phyloP scores from a whole-genome alignment of 2,329 filamentous ascomycete species.

The Aspergillus thermomutatus region DNA sequence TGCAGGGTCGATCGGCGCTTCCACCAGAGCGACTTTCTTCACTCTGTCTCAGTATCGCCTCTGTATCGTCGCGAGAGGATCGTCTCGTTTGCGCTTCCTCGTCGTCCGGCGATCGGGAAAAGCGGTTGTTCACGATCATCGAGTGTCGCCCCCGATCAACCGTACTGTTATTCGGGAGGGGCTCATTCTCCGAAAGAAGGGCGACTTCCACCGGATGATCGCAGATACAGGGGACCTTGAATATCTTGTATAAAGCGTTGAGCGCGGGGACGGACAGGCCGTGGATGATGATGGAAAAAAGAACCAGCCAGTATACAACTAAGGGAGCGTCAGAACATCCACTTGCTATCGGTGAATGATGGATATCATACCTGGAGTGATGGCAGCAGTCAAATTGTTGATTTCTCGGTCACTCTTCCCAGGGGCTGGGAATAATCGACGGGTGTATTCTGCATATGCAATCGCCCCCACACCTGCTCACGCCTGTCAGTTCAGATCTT shows the following conservation, averaged over 20 bases:
- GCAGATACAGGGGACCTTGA: conserved; percentile 27
- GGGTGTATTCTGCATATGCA: conserved; percentile 46
- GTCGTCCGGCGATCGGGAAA: conserved; percentile 20
- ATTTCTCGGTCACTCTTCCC: conserved; percentile 40
- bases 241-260: conserved; percentile 29
- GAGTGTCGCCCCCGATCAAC: conserved; percentile 25
- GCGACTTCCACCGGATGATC: conserved; percentile 34
- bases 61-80: conserved; percentile 2
- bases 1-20: neutral
- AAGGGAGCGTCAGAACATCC: neutral
- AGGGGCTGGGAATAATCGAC: conserved; percentile 41
- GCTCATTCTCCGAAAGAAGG: conserved; percentile 33
- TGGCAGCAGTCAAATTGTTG: conserved; percentile 38
- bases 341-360: neutral
- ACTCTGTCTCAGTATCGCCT: conserved; percentile 11
- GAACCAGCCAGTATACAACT: conserved; percentile 47
- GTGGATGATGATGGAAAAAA: conserved; percentile 40
- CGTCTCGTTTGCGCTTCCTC: conserved; percentile 9
- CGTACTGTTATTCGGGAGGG: conserved; percentile 33
- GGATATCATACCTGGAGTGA: conserved; percentile 34
- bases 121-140: conserved; percentile 34
- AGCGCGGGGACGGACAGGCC: conserved; percentile 38
- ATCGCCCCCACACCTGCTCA: conserved; percentile 41
- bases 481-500: neutral
- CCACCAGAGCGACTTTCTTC: conserved; percentile 6